Base-by-base conservation (phyloP, 495 filamentous ascomycete genomes). In the Pyrenula massariospora region DNA sequence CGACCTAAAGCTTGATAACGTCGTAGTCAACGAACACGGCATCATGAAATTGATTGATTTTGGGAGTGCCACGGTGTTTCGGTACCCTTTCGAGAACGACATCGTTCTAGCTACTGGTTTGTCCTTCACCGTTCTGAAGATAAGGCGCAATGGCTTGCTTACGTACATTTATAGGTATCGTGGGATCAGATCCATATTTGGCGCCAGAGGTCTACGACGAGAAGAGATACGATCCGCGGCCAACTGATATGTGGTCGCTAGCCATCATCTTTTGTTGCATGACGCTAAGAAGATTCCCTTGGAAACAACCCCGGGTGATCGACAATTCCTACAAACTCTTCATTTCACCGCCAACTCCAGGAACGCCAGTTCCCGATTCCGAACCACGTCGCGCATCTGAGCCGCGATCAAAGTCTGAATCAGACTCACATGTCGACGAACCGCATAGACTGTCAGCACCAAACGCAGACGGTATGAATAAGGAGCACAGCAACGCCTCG, bases 11-110 rank as follows among this genome's bases (percentile, higher is more conserved):
- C 70, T 99, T 63, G 93, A 99, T 70, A 99, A 99, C 62, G 93
- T 99, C 15, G 93, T 99, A 51, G 90, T 99, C 52, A 97, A 91
- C 62, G 87, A 96, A 62, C 81, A 84, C 61, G 93, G 93, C n/a
- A 96, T 99, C 59, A 95, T 99, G 87, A 99, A 99, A 72, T 86
- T 99, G 53, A 99, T 99, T 59, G 93, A 99, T 68, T 99, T 99
- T 73, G 93, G 93, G 55, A 97, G 93, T 71, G 91, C 93, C 2
- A 91, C 90, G 57, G 91, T 99, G 51, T 99, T 92, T 73, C 81
- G 85, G 58, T 99, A 99, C 76, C 93, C 93, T 1, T 99, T 99
- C 66, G 93, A 99, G 71, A 89, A 84, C 54, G 88, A 91, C 60
- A 84, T 92, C 53, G 91, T 96, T 21, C 76, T 82, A 42, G 91